Evolutionary conservation across 2,329 filamentous ascomycete genomes (phyloP).

Genomic region (Pseudodiploospora longispora): DNA sequence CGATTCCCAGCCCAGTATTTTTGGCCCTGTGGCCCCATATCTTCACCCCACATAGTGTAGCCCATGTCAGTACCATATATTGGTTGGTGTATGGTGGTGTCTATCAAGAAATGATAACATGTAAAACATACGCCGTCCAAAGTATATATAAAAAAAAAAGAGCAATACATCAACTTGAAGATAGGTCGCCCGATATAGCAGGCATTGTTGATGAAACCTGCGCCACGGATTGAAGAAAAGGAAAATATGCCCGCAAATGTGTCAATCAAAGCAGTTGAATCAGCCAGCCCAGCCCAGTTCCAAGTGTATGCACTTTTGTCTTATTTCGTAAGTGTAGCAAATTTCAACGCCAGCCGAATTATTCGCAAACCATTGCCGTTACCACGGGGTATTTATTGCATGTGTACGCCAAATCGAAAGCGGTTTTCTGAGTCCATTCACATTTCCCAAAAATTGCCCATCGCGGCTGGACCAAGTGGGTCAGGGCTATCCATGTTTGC

Average conservation of each 20-base stretch:
- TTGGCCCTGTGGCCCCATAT: no score
- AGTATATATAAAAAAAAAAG: no score
- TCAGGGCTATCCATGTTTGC: constrained; percentile 27
- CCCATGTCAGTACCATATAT: no score
- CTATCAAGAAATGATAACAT: no score
- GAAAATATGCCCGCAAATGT: constrained; percentile 4
- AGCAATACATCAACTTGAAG: not conserved
- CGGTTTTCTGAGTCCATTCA: constrained; percentile 14
- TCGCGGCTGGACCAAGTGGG: constrained; percentile 20
- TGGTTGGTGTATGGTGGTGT: no score
- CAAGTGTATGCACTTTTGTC: constrained; percentile 2
- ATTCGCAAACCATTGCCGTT: constrained; percentile 6
- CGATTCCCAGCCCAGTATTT: no score
- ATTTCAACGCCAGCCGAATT: constrained; percentile 8
- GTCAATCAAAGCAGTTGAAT: constrained; percentile 7
- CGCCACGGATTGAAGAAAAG: not conserved
- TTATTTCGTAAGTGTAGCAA: constrained; percentile 6
- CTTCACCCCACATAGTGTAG: no score
- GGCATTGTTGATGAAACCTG: no score
- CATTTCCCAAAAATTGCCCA: constrained; percentile 28
- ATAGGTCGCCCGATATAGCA: no score
- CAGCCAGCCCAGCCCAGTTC: constrained; percentile 2
- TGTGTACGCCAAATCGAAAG: constrained; percentile 18
- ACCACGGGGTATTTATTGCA: constrained; percentile 20
- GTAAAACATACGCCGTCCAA: no score